Percentiles rank a stretch among this genome's conserved stretches.
phyloP scores from a whole-genome alignment of 257 asterid species.

The Solanum peruvianum region DNA sequence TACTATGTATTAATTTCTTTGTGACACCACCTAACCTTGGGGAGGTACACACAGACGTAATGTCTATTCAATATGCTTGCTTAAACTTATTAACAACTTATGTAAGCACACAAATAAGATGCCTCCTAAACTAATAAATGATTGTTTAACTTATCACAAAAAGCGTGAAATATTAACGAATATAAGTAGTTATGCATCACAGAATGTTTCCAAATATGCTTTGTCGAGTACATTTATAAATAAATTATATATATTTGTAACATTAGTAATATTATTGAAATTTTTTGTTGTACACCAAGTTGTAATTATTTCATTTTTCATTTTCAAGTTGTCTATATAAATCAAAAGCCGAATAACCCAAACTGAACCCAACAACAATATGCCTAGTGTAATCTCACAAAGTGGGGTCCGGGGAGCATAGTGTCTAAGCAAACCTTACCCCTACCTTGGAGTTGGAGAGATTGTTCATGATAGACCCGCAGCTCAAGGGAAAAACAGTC shows the following conservation, averaged over 20 bases:
- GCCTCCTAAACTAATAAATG: background rate
- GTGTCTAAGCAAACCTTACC: background rate
- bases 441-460: background rate
- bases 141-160: background rate
- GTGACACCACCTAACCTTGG: background rate
- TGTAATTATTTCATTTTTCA: background rate
- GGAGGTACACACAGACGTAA: background rate
- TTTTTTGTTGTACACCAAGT: background rate
- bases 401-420: background rate
- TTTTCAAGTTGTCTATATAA: background rate
- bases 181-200: background rate
- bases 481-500: background rate
- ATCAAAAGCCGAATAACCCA: background rate
- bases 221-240: background rate
- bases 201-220: background rate
- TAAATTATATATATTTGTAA: background rate
- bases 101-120: background rate
- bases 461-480: background rate
- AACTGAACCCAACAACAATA: background rate
- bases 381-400: background rate
- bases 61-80: background rate
- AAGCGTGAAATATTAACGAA: background rate
- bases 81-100: background rate
- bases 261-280: background rate
- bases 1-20: background rate